phyloP scores from a whole-genome alignment of 352 stramenopile genomes.

The Aphanomyces stellatus region DNA sequence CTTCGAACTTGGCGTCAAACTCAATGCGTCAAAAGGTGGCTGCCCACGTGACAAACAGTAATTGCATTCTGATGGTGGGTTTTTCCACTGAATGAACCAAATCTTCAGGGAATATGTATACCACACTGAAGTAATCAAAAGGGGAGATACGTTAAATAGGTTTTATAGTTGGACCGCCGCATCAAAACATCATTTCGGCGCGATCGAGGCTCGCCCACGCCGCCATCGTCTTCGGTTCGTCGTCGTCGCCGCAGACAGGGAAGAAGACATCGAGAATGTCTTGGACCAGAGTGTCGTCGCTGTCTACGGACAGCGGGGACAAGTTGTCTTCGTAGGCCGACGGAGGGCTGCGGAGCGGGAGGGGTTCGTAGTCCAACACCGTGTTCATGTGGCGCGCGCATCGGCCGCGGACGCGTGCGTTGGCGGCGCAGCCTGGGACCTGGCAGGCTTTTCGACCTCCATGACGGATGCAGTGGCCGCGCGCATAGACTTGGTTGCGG shows the following conservation, averaged over 20 bases:
- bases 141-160: background rate
- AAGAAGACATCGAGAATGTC: background rate
- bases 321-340: background rate
- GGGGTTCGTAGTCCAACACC: background rate
- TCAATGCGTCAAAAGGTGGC: too few species aligned
- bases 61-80: background rate
- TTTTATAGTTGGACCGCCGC: background rate
- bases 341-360: background rate
- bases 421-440: constrained; percentile 60
- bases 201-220: too few species aligned
- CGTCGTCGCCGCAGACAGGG: background rate
- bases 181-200: background rate
- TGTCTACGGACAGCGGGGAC: too few species aligned
- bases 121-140: background rate
- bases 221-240: too few species aligned
- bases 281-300: background rate
- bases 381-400: constrained; percentile 57
- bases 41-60: background rate
- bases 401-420: constrained; percentile 50
- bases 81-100: background rate
- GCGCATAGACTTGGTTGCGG: constrained; percentile 61
- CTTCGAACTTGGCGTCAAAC: background rate
- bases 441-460: constrained; percentile 53
- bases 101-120: background rate
- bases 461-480: constrained; percentile 66